Evolutionary conservation across 805 yeast genomes (phyloP).

Genomic region (Nakazawaea anatomiae): DNA sequence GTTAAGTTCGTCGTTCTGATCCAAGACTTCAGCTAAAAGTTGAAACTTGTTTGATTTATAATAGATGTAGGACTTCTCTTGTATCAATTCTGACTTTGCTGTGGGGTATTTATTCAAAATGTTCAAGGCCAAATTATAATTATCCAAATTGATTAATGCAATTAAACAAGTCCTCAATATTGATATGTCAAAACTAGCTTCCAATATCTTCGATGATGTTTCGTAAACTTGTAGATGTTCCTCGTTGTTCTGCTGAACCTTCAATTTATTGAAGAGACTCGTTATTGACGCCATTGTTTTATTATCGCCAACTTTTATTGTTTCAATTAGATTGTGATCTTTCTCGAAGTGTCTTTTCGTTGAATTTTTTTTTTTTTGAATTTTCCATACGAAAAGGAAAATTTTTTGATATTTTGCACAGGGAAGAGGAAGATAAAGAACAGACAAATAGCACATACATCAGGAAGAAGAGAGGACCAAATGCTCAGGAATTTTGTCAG

Average conservation of each 20-base stretch:
- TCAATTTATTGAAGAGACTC: slow-evolving; percentile 27
- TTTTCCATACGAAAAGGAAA: not conserved
- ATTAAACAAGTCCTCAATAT: slow-evolving; percentile 40
- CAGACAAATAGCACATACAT: too few relatives aligned
- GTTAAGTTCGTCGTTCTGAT: slow-evolving; percentile 4
- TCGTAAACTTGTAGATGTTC: slow-evolving; percentile 27
- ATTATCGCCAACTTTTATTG: slow-evolving; percentile 9
- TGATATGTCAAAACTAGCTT: slow-evolving; percentile 20
- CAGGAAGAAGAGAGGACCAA: not conserved
- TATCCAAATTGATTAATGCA: slow-evolving; percentile 56
- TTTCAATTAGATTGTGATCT: too few relatives aligned
- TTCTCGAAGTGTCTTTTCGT: not conserved
- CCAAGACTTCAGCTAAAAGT: slow-evolving; percentile 16
- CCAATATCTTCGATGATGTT: slow-evolving; percentile 22
- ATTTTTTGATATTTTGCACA: not conserved
- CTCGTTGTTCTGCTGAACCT: slow-evolving; percentile 29
- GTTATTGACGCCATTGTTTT: slow-evolving; percentile 21
- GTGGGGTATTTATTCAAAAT: slow-evolving; percentile 31
- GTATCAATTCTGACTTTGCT: slow-evolving; percentile 29
- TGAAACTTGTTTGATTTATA: slow-evolving; percentile 41
- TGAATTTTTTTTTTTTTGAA: not conserved
- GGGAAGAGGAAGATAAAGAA: not conserved
- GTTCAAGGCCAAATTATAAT: slow-evolving; percentile 42
- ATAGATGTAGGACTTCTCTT: slow-evolving; percentile 54
- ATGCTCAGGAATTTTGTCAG: slow-evolving; percentile 1